Percentiles rank a stretch among this genome's conserved stretches.
Evolutionary conservation across 148 eudicot genomes (phyloP).

Genomic region (Spergularia bocconei): DNA sequence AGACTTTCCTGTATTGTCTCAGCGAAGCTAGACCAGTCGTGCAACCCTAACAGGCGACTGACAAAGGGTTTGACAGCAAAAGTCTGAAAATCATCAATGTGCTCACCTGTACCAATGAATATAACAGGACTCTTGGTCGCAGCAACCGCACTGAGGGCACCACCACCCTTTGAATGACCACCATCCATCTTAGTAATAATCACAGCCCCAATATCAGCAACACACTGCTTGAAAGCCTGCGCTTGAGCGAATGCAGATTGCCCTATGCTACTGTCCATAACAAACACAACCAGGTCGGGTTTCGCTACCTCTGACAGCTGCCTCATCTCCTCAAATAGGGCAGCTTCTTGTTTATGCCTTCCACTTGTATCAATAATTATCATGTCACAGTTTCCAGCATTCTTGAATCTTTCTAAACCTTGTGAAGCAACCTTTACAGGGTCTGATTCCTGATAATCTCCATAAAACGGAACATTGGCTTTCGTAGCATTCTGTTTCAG

Average conservation of each 20-base stretch:
- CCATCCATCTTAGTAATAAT: constrained; percentile 95
- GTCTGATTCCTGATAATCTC: constrained; percentile 87
- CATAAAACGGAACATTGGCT: constrained; percentile 90
- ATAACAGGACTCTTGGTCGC: constrained; percentile 98
- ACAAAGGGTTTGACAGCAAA: constrained; percentile 96
- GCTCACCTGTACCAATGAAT: constrained; percentile 97
- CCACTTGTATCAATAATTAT: constrained; percentile 97
- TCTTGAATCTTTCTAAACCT: constrained; percentile 91
- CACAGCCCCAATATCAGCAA: constrained; percentile 91
- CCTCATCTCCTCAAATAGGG: constrained; percentile 52
- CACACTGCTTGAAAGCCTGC: constrained; percentile 90
- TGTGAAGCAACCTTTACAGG: constrained; percentile 89
- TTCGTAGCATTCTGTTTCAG: constrained; percentile 95
- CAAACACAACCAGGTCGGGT: constrained; percentile 96
- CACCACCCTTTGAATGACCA: constrained; percentile 96
- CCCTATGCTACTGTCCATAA: constrained; percentile 99
- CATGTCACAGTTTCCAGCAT: constrained; percentile 71
- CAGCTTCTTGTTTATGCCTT: constrained; percentile 94
- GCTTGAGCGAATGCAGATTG: constrained; percentile 97
- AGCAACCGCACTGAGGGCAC: constrained; percentile 98
- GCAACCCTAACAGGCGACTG: constrained; percentile 95
- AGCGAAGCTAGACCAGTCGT: constrained; percentile 92
- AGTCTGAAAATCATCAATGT: constrained; percentile 92
- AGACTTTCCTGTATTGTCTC: constrained; percentile 90
- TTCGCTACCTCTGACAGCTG: constrained; percentile 63